phyloP scores from a whole-genome alignment of 2,329 filamentous ascomycete genomes.

The Bretziella fagacearum region DNA sequence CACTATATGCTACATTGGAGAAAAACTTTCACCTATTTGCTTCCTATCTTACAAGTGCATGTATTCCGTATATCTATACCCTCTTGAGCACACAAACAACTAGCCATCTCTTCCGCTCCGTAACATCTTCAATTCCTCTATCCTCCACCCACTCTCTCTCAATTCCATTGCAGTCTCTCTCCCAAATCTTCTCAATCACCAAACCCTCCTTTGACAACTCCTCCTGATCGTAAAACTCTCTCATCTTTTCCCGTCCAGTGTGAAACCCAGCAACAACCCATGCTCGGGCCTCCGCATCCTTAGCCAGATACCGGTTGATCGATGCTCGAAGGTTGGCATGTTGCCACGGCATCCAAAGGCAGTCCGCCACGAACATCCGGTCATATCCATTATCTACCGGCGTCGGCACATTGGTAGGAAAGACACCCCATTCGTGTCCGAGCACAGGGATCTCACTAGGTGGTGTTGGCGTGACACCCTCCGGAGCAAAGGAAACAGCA shows the following conservation, averaged over 20 bases:
- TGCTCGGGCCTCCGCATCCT: slow-evolving; percentile 29
- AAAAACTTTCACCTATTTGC: background rate
- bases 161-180: slow-evolving; percentile 48
- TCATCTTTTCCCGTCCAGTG: slow-evolving; percentile 48
- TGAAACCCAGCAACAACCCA: slow-evolving; percentile 58
- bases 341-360: slow-evolving; percentile 59
- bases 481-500: slow-evolving; percentile 2
- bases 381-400: slow-evolving; percentile 31
- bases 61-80: background rate
- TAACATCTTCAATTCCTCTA: slow-evolving; percentile 43
- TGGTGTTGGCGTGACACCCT: slow-evolving; percentile 12
- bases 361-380: slow-evolving; percentile 52
- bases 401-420: slow-evolving; percentile 16
- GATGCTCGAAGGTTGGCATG: slow-evolving; percentile 48
- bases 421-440: slow-evolving; percentile 49
- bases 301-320: slow-evolving; percentile 43
- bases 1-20: slow-evolving; percentile 1
- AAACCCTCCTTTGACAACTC: slow-evolving; percentile 34
- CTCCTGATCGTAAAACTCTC: slow-evolving; percentile 41
- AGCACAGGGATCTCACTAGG: slow-evolving; percentile 27
- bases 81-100: slow-evolving; percentile 38
- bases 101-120: slow-evolving; percentile 53
- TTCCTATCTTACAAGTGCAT: slow-evolving; percentile 2
- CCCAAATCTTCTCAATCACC: slow-evolving; percentile 47
- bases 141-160: slow-evolving; percentile 45